Base-by-base conservation (phyloP, 2,329 filamentous ascomycete genomes). In the Penicillium sp. region DNA sequence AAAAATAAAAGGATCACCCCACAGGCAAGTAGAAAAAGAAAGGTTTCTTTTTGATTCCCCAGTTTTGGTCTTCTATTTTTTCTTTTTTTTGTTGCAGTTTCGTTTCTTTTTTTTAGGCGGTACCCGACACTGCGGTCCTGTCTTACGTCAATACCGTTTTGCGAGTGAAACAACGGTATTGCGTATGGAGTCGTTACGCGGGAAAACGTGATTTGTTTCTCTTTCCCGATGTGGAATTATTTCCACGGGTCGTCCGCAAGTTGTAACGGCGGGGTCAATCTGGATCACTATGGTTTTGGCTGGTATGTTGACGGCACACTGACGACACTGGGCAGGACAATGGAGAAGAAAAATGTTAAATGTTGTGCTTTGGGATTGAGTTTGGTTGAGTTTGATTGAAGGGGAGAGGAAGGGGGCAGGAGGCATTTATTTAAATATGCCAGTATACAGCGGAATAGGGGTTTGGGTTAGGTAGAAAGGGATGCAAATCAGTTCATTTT, bases 111-210 rank as follows among this genome's bases (percentile, higher is more conserved):
- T 16, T 16, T 30, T 42, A 28, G 9, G 20, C 49, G 23, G 18
- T 52, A 54, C 56, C 56, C 56, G 56, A 58, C 56, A 50, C 46
- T 35, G 28, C 51, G 56, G 56, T 58, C 56, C 38, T 35, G 50
- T 52, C 46, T 45, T 52, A 52, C 50, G 50, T 38, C 52, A 53
- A 43, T 54, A 58, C 56, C 45, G 55, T 45, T 30, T 21, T 33
- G 52, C 5, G 24, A 38, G 23, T 20, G 52, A 55, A 55, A 48
- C 52, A 18, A 35, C 8, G 28, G 42, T 23, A 21, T 20, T 21
- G 43, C 18, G 43, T 33, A 30, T 47, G n/a, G n/a, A n/a, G n/a
- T n/a, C n/a, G n/a, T n/a, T n/a, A n/a, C n/a, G 47, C 38, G n/a
- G n/a, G 18, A 38, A n/a, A 28, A 20, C 46, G 46, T 20, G 16